A percentile compares a stretch with the other conserved stretches of the same genome.
These are phyloP conservation scores for Aspergillus sp. DNA, from an alignment of 2,329 filamentous ascomycete species.

Conservation along the genomic window DNA sequence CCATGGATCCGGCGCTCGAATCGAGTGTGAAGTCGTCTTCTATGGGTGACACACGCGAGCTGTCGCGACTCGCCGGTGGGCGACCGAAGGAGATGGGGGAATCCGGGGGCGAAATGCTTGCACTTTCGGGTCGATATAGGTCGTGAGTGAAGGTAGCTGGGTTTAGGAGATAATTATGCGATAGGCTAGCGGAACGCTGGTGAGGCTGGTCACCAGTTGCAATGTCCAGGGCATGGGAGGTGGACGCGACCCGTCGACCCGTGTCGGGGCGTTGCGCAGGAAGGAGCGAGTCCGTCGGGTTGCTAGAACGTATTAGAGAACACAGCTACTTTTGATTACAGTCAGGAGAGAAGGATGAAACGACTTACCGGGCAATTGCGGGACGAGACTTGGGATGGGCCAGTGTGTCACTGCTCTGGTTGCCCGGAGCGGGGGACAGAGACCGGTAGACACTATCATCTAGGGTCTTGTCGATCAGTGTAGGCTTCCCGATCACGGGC, in stretches of 20 bases:
- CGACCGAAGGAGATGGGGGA: slow-evolving; percentile 38
- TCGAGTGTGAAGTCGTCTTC: slow-evolving; percentile 26
- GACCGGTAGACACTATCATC: slow-evolving; percentile 48
- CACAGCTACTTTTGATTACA: neutral
- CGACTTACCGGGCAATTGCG: slow-evolving; percentile 42
- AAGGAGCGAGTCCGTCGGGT: slow-evolving; percentile 16
- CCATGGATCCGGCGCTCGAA: slow-evolving; percentile 10
- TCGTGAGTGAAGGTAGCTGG: neutral
- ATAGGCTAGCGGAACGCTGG: slow-evolving; percentile 21
- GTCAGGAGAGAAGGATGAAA: neutral
- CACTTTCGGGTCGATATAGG: slow-evolving; percentile 31
- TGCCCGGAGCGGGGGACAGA: slow-evolving; percentile 36
- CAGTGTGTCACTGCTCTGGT: slow-evolving; percentile 22
- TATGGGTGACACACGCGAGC: slow-evolving; percentile 44
- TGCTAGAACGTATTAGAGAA: slow-evolving; percentile 20
- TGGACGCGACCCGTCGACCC: slow-evolving; percentile 55
- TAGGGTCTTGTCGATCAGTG: slow-evolving; percentile 48
- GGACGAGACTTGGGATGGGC: slow-evolving; percentile 35
- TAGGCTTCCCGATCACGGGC: slow-evolving; percentile 48
- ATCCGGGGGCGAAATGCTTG: slow-evolving; percentile 50
- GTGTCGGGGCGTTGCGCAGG: slow-evolving; percentile 21
- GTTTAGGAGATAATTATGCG: slow-evolving; percentile 12
- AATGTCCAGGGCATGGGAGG: slow-evolving; percentile 58
- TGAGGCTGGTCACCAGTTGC: slow-evolving; percentile 30
- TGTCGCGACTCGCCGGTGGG: slow-evolving; percentile 30